Evolutionary conservation across 371 early-diverging fungal species (phyloP).

Genomic region (Mucor sp.): DNA sequence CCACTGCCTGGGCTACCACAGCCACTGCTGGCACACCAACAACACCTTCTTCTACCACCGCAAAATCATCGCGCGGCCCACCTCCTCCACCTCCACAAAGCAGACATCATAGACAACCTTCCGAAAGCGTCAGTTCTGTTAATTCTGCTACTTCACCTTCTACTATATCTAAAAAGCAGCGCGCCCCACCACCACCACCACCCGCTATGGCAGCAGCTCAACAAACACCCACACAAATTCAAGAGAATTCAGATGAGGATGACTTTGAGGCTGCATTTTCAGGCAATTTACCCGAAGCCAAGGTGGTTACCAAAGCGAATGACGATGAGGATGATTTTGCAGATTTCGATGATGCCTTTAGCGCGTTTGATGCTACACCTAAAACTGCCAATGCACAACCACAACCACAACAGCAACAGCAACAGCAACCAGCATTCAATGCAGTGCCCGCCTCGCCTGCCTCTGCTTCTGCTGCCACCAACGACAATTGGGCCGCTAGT

Average conservation of each 20-base stretch:
- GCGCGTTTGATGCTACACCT: constrained; percentile 20
- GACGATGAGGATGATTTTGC: constrained; percentile 29
- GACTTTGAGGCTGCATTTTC: constrained; percentile 44
- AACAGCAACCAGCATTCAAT: neutral
- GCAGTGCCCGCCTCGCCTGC: neutral
- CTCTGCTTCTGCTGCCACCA: constrained; percentile 17
- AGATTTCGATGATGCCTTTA: constrained; percentile 52
- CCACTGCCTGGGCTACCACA: constrained; percentile 26
- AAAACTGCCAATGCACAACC: neutral
- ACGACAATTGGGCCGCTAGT: constrained; percentile 39
- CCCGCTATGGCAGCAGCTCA: constrained; percentile 1
- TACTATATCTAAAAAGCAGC: constrained; percentile 14
- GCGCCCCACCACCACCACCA: constrained; percentile 16
- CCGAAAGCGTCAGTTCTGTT: constrained; percentile 29
- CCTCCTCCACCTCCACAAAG: constrained; percentile 54
- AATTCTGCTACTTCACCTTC: constrained; percentile 27
- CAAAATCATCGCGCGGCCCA: constrained; percentile 23
- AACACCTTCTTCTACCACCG: constrained; percentile 9
- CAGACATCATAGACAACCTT: constrained; percentile 40
- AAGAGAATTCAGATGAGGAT: constrained; percentile 20
- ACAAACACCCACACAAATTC: neutral
- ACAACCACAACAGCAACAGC: neutral
- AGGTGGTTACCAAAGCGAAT: constrained; percentile 20
- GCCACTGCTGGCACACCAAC: neutral
- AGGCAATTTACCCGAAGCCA: constrained; percentile 40